A percentile compares a stretch with the other conserved stretches of the same genome.
Evolutionary conservation across 441 rosid genomes (phyloP).

Genomic region (Populus hybrid): DNA sequence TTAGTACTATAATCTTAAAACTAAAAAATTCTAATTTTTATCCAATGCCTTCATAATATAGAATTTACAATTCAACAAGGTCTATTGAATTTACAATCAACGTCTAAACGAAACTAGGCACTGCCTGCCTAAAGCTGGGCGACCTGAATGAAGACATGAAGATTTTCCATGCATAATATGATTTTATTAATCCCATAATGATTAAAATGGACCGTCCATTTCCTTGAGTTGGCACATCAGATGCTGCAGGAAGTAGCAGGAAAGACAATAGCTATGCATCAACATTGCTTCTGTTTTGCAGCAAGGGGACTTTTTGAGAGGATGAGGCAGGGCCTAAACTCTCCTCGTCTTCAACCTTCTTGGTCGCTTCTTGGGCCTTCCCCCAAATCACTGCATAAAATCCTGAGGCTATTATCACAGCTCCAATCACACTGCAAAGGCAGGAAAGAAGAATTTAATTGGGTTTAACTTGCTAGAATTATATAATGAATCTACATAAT

Average conservation of each 20-base stretch:
- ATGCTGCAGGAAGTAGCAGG: not conserved
- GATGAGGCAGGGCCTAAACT: not conserved
- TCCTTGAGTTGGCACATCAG: not conserved
- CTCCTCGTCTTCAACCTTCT: not conserved
- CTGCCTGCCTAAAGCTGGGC: not conserved
- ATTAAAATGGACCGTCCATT: not conserved
- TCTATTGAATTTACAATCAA: too few relatives aligned
- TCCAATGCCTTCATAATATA: too few relatives aligned
- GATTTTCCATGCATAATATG: not conserved
- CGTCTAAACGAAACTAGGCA: not conserved
- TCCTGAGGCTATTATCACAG: constrained; percentile 32
- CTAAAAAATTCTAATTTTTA: too few relatives aligned
- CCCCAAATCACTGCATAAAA: constrained; percentile 43
- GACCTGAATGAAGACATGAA: not conserved
- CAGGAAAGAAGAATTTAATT: not conserved
- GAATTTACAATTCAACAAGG: too few relatives aligned
- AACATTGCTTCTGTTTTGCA: constrained; percentile 12
- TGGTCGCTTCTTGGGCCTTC: constrained; percentile 23
- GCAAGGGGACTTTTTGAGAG: constrained; percentile 30
- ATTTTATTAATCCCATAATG: not conserved
- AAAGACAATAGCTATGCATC: not conserved
- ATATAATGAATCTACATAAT: not conserved
- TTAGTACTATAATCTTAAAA: too few relatives aligned
- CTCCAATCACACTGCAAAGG: constrained; percentile 38
- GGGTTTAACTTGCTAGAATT: not conserved